These are phyloP conservation scores for Musa beccarii DNA, from an alignment of 176 grass and related monocot genomes.

Conservation along the genomic window DNA sequence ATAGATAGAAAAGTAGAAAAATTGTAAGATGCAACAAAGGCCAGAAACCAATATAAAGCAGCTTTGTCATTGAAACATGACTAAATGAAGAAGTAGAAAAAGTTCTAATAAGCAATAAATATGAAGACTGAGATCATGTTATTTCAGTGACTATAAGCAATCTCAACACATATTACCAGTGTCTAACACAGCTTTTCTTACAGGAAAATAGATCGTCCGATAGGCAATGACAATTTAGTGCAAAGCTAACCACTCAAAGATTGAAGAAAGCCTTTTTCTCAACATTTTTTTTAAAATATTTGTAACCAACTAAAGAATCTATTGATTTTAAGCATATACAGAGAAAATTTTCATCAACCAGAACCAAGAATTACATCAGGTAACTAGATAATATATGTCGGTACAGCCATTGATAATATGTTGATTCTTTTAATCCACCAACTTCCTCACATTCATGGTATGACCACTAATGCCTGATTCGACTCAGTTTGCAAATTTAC, in stretches of 20 bases:
- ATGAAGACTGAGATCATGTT: background rate
- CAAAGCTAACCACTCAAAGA: too few relatives aligned
- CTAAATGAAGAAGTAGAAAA: background rate
- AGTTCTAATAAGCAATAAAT: background rate
- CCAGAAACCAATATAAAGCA: background rate
- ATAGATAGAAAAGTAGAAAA: background rate
- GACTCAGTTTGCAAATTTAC: background rate
- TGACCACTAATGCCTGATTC: background rate
- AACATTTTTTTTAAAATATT: background rate
- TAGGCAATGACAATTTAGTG: too few relatives aligned
- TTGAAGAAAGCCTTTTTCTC: too few relatives aligned
- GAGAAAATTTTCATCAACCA: background rate
- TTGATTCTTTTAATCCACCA: background rate
- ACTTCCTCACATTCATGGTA: background rate
- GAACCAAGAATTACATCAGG: background rate
- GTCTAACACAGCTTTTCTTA: too few relatives aligned
- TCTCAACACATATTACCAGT: background rate
- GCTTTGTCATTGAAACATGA: background rate
- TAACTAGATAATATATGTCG: background rate
- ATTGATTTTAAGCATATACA: background rate
- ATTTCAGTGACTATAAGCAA: background rate
- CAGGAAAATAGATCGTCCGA: too few relatives aligned
- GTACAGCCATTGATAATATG: too few relatives aligned
- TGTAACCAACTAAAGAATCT: background rate
- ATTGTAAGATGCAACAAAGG: background rate